Base-by-base conservation (phyloP, 2,329 filamentous ascomycete genomes). In the Fusarium transvaalense region DNA sequence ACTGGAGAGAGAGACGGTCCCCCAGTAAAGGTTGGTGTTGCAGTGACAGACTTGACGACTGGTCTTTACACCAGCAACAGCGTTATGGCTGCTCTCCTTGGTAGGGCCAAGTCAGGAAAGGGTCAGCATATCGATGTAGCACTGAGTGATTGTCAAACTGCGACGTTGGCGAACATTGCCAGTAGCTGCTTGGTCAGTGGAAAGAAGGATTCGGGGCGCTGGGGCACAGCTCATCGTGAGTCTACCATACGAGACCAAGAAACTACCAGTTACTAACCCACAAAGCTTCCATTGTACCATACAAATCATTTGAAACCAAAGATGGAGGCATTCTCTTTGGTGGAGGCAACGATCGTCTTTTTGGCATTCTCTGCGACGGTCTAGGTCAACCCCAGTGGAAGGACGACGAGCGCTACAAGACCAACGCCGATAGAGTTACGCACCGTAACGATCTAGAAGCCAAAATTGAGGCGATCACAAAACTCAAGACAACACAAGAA, bases 11-110 rank as follows among this genome's bases (percentile, higher is more conserved):
- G 94, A 57, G 92, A 97, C 74, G 94, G 95, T 0, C 91, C 94
- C 3, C 96, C 96, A 0, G 96, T 97, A 38, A 99, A 99, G 81
- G 96, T 99, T 4, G 96, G 96, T 19, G 96, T 99, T 4, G 96
- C 96, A 3, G 96, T 99, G 5, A 98, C 96, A 0, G 96, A 99
- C 79, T 82, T 99, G 51, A 98, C 96, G 0, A 98, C 96, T 0
- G 96, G 96, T 0, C 82, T 99, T 6, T 99, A 99, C 80, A 96
- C 95, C 2, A 94, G 92, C 72, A 98, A 98, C 79, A 91, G 93
- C 60, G 93, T 99, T 76, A 95, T 98, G 91, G 96, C 96, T 0
- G 94, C 95, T 2, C 84, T 99, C 19, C 82, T 98, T n/a, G 87
- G 88, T 1, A 86, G 95, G 12, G 88, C 82, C 5, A 90, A 85